Evolutionary conservation across 2,329 filamentous ascomycete species (phyloP).

Genomic region (Calonectria leucothoes): DNA sequence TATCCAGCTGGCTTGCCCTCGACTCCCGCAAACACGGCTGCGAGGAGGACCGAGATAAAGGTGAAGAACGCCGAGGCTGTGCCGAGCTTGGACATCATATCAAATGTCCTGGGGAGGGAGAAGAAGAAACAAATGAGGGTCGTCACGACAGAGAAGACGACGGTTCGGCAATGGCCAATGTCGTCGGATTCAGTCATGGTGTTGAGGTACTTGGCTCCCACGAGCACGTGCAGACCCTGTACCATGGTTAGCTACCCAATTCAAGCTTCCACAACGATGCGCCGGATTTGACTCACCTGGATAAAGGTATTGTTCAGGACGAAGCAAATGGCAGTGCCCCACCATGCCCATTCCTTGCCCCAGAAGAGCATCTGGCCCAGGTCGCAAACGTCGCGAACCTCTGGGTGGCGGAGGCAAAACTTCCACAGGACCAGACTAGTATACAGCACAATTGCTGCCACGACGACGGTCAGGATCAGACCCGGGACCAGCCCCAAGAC

Average conservation of each 20-base stretch:
- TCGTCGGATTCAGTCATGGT: conserved; percentile 81
- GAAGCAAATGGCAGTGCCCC: conserved; percentile 84
- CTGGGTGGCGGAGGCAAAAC: conserved; percentile 90
- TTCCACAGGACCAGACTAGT: conserved; percentile 76
- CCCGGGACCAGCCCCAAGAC: conserved; percentile 87
- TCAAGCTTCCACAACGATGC: neutral
- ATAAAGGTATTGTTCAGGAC: conserved; percentile 95
- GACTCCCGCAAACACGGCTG: conserved; percentile 83
- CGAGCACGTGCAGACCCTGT: conserved; percentile 79
- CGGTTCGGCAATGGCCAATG: conserved; percentile 75
- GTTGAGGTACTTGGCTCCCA: conserved; percentile 89
- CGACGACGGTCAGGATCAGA: conserved; percentile 82
- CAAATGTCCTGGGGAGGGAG: conserved; percentile 89
- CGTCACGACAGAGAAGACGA: conserved; percentile 81
- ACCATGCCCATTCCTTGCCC: conserved; percentile 80
- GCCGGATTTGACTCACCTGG: conserved; percentile 52
- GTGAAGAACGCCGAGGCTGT: conserved; percentile 87
- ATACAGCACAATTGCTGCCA: conserved; percentile 84
- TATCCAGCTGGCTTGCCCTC: conserved; percentile 80
- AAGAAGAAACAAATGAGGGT: conserved; percentile 80
- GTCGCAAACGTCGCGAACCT: conserved; percentile 92
- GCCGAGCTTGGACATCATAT: conserved; percentile 81
- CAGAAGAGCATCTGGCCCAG: conserved; percentile 96
- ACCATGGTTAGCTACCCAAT: neutral
- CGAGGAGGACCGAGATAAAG: conserved; percentile 87